Conservation (phyloP, 495 filamentous ascomycete genomes). For the Aspergillus bertholletiae region DNA sequence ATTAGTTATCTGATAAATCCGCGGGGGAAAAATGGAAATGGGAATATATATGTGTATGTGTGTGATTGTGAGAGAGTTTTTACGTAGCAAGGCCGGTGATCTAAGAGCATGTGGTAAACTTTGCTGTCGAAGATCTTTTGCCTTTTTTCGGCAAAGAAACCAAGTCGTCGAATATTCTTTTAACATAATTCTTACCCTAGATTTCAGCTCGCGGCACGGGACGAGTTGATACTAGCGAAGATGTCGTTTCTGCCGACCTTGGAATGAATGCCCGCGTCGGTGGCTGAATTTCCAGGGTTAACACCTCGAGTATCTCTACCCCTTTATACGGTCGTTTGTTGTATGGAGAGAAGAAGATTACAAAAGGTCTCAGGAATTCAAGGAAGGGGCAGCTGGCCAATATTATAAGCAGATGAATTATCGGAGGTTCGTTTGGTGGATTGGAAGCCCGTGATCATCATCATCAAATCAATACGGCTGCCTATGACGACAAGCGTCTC, state of each 20-base stretch:
- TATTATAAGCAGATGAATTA: not conserved
- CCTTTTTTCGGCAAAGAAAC: not conserved
- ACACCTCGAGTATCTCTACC: too few species aligned
- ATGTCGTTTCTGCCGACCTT: not conserved
- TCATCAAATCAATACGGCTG: constrained; percentile 14
- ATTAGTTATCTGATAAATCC: not conserved
- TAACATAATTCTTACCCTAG: not conserved
- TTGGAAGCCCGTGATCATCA: constrained; percentile 2
- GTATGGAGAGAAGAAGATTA: too few species aligned
- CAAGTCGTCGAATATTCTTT: not conserved
- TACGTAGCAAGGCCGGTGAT: not conserved
- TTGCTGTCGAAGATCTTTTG: not conserved
- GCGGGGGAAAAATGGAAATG: not conserved
- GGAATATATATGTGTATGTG: too few species aligned
- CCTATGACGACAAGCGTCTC: constrained; percentile 18
- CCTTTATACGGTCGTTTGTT: too few species aligned
- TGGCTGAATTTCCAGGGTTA: not conserved
- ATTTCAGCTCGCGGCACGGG: not conserved
- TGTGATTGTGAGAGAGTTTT: not conserved
- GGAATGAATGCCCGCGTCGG: not conserved
- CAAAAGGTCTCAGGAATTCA: too few species aligned
- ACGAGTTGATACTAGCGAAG: not conserved
- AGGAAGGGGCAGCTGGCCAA: too few species aligned
- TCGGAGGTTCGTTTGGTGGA: not conserved
- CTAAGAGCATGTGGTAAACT: not conserved